Evolutionary conservation across 495 filamentous ascomycete genomes (phyloP).

Genomic region (Tuber indicum): DNA sequence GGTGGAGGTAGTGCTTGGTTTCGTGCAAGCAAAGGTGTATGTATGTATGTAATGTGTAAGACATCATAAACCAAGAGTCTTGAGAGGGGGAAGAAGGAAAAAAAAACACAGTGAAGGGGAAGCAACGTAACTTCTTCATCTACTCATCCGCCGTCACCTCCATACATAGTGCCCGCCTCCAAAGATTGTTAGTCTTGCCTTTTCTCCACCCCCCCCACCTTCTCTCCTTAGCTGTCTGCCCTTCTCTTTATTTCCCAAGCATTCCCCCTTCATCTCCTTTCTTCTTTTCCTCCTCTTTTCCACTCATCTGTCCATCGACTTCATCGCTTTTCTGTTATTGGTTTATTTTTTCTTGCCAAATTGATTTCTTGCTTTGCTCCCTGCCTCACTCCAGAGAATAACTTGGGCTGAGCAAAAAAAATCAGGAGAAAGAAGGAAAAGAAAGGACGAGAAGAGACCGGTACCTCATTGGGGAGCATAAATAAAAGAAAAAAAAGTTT

Average conservation of each 20-base stretch:
- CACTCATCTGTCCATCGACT: constrained; percentile 12
- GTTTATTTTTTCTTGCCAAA: not conserved
- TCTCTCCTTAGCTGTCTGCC: constrained; percentile 8
- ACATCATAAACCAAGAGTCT: constrained; percentile 16
- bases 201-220: constrained; percentile 20
- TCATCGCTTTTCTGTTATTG: constrained; percentile 9
- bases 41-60: constrained; percentile 1
- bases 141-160: constrained; percentile 33
- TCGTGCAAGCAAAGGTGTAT: not conserved
- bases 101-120: constrained; percentile 11
- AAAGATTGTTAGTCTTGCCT: constrained; percentile 6
- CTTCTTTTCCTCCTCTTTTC: constrained; percentile 8
- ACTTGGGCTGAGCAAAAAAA: constrained; percentile 10
- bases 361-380: not conserved
- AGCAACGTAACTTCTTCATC: constrained; percentile 24
- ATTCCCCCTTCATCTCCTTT: constrained; percentile 20
- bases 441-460: not conserved
- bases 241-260: constrained; percentile 7
- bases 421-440: not conserved
- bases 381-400: constrained; percentile 4
- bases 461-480: constrained; percentile 6
- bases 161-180: constrained; percentile 19
- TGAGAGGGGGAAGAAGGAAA: constrained; percentile 8
- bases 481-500: constrained; percentile 9
- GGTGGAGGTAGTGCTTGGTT: not conserved